Evolutionary conservation across 2,329 filamentous ascomycete species (phyloP), one percentile per base, ranked within the genome.

Genomic region (Fusarium pilosicola): DNA sequence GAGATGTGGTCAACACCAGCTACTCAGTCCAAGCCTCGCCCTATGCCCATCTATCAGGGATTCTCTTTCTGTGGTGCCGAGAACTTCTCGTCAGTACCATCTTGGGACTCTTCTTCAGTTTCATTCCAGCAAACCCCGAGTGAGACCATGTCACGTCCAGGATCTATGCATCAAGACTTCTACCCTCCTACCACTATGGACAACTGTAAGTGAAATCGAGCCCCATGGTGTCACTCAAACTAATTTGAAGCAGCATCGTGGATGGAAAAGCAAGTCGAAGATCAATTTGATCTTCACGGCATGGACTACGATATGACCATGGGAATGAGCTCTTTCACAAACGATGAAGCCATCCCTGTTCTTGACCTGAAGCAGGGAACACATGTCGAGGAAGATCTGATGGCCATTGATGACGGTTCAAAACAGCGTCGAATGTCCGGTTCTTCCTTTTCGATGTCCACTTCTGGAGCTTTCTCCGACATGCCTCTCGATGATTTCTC

Each of bases 371-470:
- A 88, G 77, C 90, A 88, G 75, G 85, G 68, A 75, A 83, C 74
- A 75, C 85, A 80, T 41, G 77, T 80, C 28, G 89, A 91, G n/a
- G 82, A 84, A 61, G 88, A 90, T 41, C 73, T 82, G 24, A 77
- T 88, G 68, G 84, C 83, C 65, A 85, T 88, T 68, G 88, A 90
- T 45, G 83, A 86, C 61, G 84, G 83, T n/a, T 81, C 87, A 51
- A 87, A 88, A 71, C 85, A 87, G 52, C 87, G 91, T 67, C 88
- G 91, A 70, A 88, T 93, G 85, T 93, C 92, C 26, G 91, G 91
- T 54, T 93, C 92, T 6, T 93, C 92, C 3, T 93, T 93, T 78
- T 92, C 91, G 44, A 88, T 94, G 83, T 94, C 92, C 22, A 93
- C 89, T 2, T 88, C 88, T 46, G 88, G 91, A 28, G 86, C 86